These are phyloP conservation scores for Fraxinus albicans DNA, from an alignment of 305 asterid species.

Conservation along the genomic window DNA sequence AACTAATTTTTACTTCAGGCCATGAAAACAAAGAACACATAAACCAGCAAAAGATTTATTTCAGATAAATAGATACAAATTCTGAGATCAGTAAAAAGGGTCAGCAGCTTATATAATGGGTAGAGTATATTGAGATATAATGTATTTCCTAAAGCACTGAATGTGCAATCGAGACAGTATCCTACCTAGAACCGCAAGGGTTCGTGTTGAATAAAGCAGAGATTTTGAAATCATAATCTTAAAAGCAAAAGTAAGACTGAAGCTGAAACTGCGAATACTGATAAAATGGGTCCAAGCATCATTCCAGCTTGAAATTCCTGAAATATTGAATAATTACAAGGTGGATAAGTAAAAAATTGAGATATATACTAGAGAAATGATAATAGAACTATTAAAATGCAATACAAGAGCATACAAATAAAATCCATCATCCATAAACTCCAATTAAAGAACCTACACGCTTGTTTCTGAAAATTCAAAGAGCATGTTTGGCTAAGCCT, in stretches of 20 bases:
- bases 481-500: background rate
- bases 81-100: slow-evolving; percentile 33
- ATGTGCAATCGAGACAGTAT: slow-evolving; percentile 28
- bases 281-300: slow-evolving; percentile 27
- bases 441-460: background rate
- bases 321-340: slow-evolving; percentile 19
- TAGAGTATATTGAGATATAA: slow-evolving; percentile 22
- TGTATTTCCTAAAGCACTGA: slow-evolving; percentile 23
- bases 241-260: slow-evolving; percentile 38
- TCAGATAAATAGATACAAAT: slow-evolving; percentile 22
- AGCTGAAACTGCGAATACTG: slow-evolving; percentile 38
- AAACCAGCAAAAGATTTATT: slow-evolving; percentile 22
- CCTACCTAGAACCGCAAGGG: slow-evolving; percentile 27
- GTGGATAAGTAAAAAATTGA: background rate
- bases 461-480: background rate
- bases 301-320: slow-evolving; percentile 56
- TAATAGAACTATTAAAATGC: background rate
- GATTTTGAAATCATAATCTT: slow-evolving; percentile 25
- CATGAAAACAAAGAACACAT: background rate
- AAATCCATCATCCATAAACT: background rate
- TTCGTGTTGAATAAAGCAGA: slow-evolving; percentile 9
- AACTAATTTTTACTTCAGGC: background rate
- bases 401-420: background rate
- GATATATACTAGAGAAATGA: background rate
- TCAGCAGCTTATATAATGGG: slow-evolving; percentile 27